Percentiles rank a stretch among this genome's conserved stretches.
Evolutionary conservation across 805 yeast species (phyloP).

Genomic region (Cyberlindnera euphorbiae): DNA sequence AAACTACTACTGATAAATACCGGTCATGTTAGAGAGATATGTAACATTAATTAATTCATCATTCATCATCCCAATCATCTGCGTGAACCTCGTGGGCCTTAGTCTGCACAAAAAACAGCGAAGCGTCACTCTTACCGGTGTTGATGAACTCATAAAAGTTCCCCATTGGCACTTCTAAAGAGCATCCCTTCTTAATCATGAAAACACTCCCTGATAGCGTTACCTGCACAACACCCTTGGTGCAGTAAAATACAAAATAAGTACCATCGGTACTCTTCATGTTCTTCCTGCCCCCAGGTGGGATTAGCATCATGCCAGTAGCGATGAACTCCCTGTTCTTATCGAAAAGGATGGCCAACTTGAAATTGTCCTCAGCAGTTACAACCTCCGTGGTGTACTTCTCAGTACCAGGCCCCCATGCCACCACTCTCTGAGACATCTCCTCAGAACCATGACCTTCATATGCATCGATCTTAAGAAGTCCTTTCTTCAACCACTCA

Average conservation of each 20-base stretch:
- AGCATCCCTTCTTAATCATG: slow-evolving; percentile 63
- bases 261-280: slow-evolving; percentile 55
- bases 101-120: slow-evolving; percentile 73
- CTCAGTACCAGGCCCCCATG: slow-evolving; percentile 59
- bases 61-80: slow-evolving; percentile 22
- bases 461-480: slow-evolving; percentile 43
- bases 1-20: slow-evolving; percentile 12
- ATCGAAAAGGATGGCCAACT: slow-evolving; percentile 60
- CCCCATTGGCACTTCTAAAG: slow-evolving; percentile 77
- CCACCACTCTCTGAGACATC: slow-evolving; percentile 44
- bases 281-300: slow-evolving; percentile 56
- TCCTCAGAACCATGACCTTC: slow-evolving; percentile 45
- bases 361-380: slow-evolving; percentile 48
- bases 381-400: slow-evolving; percentile 37
- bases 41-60: too few relatives aligned
- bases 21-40: too few relatives aligned
- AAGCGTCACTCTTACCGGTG: slow-evolving; percentile 51
- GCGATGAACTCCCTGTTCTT: slow-evolving; percentile 61
- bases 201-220: slow-evolving; percentile 55
- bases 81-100: slow-evolving; percentile 27
- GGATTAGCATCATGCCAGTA: slow-evolving; percentile 67
- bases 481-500: slow-evolving; percentile 46
- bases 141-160: slow-evolving; percentile 68
- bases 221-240: slow-evolving; percentile 67
- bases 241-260: slow-evolving; percentile 69